Conservation (phyloP, 805 yeast species). For the Candida corydali region DNA sequence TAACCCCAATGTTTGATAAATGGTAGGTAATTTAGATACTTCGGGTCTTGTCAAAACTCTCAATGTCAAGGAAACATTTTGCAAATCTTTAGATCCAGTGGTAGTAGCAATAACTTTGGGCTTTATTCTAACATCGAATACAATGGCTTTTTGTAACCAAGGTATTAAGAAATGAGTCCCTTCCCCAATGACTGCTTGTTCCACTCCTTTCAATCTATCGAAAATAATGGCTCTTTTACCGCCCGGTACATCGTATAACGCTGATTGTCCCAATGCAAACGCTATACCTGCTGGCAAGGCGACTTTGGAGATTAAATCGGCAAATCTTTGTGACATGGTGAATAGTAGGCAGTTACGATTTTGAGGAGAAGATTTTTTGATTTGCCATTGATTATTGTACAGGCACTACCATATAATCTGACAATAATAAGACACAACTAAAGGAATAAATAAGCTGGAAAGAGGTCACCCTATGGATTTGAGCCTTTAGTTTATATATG, state of each 20-base stretch:
- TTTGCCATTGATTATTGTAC: conserved; percentile 2
- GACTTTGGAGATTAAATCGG: conserved; percentile 37
- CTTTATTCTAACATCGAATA: conserved; percentile 90
- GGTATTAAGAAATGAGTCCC: conserved; percentile 95
- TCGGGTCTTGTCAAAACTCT: conserved; percentile 95
- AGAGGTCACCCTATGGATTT: too few relatives aligned
- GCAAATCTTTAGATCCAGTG: conserved; percentile 96
- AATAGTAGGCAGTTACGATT: too few relatives aligned
- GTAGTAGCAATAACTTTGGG: conserved; percentile 92
- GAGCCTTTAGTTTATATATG: too few relatives aligned
- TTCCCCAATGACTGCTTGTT: conserved; percentile 85
- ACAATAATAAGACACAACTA: too few relatives aligned
- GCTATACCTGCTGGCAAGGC: conserved; percentile 73
- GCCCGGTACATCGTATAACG: conserved; percentile 93
- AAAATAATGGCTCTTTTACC: conserved; percentile 95
- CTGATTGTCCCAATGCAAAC: conserved; percentile 67
- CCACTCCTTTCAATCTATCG: conserved; percentile 87
- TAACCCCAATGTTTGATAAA: conserved; percentile 86
- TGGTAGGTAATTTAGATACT: conserved; percentile 71
- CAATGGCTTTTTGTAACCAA: conserved; percentile 89
- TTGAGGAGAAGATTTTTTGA: conserved; percentile 1
- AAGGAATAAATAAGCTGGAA: too few relatives aligned
- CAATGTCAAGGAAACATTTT: conserved; percentile 88
- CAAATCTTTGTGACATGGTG: conserved; percentile 32
- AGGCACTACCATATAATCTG: background rate